A percentile compares a stretch with the other conserved stretches of the same genome.
Conservation (phyloP, 148 eudicot species). For the Heliamphora exappendiculata region DNA sequence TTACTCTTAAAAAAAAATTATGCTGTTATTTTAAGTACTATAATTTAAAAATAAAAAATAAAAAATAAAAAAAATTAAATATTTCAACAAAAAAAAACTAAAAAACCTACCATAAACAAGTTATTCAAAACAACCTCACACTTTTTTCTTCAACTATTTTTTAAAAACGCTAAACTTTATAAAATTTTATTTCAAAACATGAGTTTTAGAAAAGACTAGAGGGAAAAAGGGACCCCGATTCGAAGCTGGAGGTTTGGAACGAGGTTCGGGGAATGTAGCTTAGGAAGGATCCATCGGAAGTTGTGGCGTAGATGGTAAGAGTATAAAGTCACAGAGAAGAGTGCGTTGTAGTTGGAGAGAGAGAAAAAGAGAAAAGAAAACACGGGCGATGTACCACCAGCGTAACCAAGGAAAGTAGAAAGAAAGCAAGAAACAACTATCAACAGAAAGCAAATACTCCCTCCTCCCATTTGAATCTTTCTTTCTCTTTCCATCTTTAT, state of each 20-base stretch:
- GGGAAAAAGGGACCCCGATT: neutral
- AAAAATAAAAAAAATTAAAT: too few relatives aligned
- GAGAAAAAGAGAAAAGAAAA: slow-evolving; percentile 11
- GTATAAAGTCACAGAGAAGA: slow-evolving; percentile 12
- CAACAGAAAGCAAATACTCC: neutral
- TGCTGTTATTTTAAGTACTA: too few relatives aligned
- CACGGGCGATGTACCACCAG: slow-evolving; percentile 4
- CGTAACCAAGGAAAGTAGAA: slow-evolving; percentile 8
- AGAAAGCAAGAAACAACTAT: neutral
- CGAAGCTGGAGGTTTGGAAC: slow-evolving; percentile 15
- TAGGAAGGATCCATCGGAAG: neutral
- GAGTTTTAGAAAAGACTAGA: too few relatives aligned
- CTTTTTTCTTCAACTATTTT: too few relatives aligned
- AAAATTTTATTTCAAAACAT: too few relatives aligned
- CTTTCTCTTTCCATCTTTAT: slow-evolving; percentile 4
- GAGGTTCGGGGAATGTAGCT: slow-evolving; percentile 16
- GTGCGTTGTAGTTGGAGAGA: slow-evolving; percentile 18
- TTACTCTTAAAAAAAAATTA: too few relatives aligned
- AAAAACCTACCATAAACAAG: too few relatives aligned
- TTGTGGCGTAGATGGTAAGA: neutral
- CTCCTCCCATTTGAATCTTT: neutral
- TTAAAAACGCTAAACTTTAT: too few relatives aligned
- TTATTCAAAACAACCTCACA: too few relatives aligned
- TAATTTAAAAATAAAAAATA: too few relatives aligned
- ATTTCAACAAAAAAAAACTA: too few relatives aligned